Base-by-base conservation (phyloP, 2,329 filamentous ascomycete species). In the Pseudocercospora vitis region DNA sequence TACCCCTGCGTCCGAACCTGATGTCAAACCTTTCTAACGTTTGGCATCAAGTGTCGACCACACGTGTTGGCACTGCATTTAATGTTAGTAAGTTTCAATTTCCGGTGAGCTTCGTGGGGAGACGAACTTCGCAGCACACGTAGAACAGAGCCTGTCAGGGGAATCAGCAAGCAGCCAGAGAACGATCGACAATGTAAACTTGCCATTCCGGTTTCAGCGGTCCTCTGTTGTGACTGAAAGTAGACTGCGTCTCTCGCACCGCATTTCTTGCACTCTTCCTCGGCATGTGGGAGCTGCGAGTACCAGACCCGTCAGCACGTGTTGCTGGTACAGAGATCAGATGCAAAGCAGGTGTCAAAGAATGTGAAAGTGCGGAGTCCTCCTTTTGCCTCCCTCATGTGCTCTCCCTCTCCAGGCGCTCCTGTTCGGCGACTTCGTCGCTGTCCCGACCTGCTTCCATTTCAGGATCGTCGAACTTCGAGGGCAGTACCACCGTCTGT, bases 201-300 rank as follows among this genome's bases (percentile, higher is more conserved):
- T 75, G 97, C 94, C 94, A 99, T 99, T 77, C 94, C 94, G 39
- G 94, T 99, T 74, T 97, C 91, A 45, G 90, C 89, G 64, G 88
- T 96, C 74, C 94, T 88, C 78, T 97, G 91, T 72, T 99, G 94
- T 58, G 91, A 96, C 77, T 99, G 94, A 79, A 99, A 99, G 77
- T 96, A 99, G 56, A 99, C 95, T 40, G 91, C 91, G 75, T 97
- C 91, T 64, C 85, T 84, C 72, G 94, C 88, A 62, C 82, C 81
- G 79, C 95, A 99, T 64, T 79, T 81, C 48, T 91, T 90, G 76
- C 94, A 99, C 56, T 81, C 81, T 75, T 88, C 90, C 71, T 90
- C 89, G 66, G 57, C 57, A 37, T 62, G 60, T 46, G 60, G 60
- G 60, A 62, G 60, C 60, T 62, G 52, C 44, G 37, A 53, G 48